Conservation (phyloP, 2,329 filamentous ascomycete species). For the Catunica adiposa region DNA sequence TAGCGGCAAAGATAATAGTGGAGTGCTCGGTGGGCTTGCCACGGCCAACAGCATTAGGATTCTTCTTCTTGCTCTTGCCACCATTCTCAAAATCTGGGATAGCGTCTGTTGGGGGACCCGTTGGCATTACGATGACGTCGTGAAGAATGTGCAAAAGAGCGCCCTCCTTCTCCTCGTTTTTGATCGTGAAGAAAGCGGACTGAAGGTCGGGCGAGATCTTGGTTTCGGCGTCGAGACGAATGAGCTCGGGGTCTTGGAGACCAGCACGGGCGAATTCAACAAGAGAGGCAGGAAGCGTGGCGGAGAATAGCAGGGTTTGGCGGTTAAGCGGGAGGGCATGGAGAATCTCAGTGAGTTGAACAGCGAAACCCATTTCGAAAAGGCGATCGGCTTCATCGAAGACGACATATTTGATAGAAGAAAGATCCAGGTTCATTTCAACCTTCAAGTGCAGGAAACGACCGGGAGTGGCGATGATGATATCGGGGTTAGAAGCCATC, state of each 20-base stretch:
- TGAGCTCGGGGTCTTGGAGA: slow-evolving; percentile 76
- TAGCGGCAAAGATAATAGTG: slow-evolving; percentile 86
- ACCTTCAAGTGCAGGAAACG: slow-evolving; percentile 94
- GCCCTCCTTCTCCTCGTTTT: slow-evolving; percentile 85
- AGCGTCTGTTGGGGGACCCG: slow-evolving; percentile 39
- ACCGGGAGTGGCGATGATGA: slow-evolving; percentile 91
- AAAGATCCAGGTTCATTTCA: slow-evolving; percentile 86
- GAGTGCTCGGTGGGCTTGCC: slow-evolving; percentile 75
- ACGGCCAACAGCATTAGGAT: slow-evolving; percentile 34
- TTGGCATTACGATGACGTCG: slow-evolving; percentile 84
- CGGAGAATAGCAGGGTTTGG: slow-evolving; percentile 88
- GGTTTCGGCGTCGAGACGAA: slow-evolving; percentile 82
- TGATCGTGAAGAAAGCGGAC: slow-evolving; percentile 86
- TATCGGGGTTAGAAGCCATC: slow-evolving; percentile 91
- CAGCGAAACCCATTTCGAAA: slow-evolving; percentile 97
- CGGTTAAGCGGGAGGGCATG: slow-evolving; percentile 68
- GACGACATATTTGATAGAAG: slow-evolving; percentile 81
- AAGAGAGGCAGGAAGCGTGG: slow-evolving; percentile 80
- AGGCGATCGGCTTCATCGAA: slow-evolving; percentile 95
- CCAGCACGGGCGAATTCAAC: slow-evolving; percentile 93
- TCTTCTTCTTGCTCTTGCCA: slow-evolving; percentile 57
- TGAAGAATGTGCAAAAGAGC: slow-evolving; percentile 77
- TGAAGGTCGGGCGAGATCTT: slow-evolving; percentile 95
- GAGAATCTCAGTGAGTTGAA: slow-evolving; percentile 83
- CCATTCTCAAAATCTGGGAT: slow-evolving; percentile 28